Base-by-base conservation (phyloP, 306 rosid species). In the Quercus wislizeni region DNA sequence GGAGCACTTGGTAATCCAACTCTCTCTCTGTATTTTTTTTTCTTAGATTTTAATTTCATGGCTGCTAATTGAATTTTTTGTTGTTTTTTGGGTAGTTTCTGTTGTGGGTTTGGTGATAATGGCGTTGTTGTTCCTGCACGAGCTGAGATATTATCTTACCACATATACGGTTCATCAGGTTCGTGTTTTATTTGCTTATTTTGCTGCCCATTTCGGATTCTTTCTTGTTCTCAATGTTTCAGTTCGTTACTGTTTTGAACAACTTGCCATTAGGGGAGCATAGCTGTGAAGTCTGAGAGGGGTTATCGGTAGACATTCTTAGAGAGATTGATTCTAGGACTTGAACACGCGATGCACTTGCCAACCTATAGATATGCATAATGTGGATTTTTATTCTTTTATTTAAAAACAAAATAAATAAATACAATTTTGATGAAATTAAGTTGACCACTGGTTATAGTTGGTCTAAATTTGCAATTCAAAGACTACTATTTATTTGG, bases 121-220 rank as follows among this genome's bases (percentile, higher is more conserved):
- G 95, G 95, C 83, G 30, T 87, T 93, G 35, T 88, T 92, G 71
- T 94, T 94, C 75, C 11, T 92, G 79, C 99, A 94, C 74, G 99
- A 94, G 87, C 90, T 94, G 71, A 88, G 95, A 82, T 94, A 94
- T 83, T 94, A 94, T 85, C 91, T 94, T 49, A 59, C 97, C 33
- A 90, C 93, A 33, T 84, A 89, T 85, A 92, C 97, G 13, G 91
- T 92, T 18, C 99, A 94, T 76, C 89, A 92, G 99, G 99, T 94
- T 84, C 18, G 74, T 19, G 23, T 30, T 79, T 72, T 86, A 31
- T 31, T 18, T 84, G 25, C 27, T 18, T 51, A 55, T 59, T 83
- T 71, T 23, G 5, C 67, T 55, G 5, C 75, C 15, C 27, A 25
- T 67, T 6, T 51, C 0, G 5, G 30, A 19, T 76, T 28, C 1